Percentiles rank a stretch among this genome's conserved stretches.
These are phyloP conservation scores for Podila minutissima DNA, from an alignment of 192 early-diverging fungal species.

Conservation along the genomic window DNA sequence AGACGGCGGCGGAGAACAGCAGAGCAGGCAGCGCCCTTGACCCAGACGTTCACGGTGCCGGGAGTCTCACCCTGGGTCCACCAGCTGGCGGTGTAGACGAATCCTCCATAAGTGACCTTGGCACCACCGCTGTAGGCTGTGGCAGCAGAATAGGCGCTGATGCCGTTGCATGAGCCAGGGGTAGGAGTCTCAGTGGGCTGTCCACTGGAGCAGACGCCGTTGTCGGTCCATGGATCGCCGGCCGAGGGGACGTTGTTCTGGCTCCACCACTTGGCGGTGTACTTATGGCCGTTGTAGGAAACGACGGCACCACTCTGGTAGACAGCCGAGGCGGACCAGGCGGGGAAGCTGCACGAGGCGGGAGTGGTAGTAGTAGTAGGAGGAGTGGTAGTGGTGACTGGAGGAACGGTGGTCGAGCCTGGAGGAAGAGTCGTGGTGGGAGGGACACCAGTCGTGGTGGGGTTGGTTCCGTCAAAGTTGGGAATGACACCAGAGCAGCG, in stretches of 20 bases:
- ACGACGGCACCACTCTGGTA: slow-evolving; percentile 53
- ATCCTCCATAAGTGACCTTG: slow-evolving; percentile 44
- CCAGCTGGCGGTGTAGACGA: slow-evolving; percentile 55
- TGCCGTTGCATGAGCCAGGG: slow-evolving; percentile 24
- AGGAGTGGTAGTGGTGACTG: slow-evolving; percentile 10
- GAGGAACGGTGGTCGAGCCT: background rate
- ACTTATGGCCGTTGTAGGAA: slow-evolving; percentile 59
- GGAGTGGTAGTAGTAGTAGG: slow-evolving; percentile 17
- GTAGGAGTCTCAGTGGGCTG: slow-evolving; percentile 8
- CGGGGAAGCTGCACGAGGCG: slow-evolving; percentile 48
- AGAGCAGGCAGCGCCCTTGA: slow-evolving; percentile 28
- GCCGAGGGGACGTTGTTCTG: slow-evolving; percentile 37
- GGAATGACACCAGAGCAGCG: slow-evolving; percentile 47
- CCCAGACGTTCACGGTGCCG: slow-evolving; percentile 25
- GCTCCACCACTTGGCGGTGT: slow-evolving; percentile 55
- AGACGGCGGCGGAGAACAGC: slow-evolving; percentile 23
- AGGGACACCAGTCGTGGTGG: background rate
- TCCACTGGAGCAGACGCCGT: slow-evolving; percentile 49
- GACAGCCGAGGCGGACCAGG: slow-evolving; percentile 30
- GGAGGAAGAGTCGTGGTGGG: background rate
- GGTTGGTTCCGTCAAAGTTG: slow-evolving; percentile 1
- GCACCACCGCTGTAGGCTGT: slow-evolving; percentile 40
- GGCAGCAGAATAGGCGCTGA: slow-evolving; percentile 34
- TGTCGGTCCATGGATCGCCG: slow-evolving; percentile 48
- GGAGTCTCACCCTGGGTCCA: slow-evolving; percentile 56